These are phyloP conservation scores for Candida saitoana DNA, from an alignment of 805 yeast genomes.

Conservation along the genomic window DNA sequence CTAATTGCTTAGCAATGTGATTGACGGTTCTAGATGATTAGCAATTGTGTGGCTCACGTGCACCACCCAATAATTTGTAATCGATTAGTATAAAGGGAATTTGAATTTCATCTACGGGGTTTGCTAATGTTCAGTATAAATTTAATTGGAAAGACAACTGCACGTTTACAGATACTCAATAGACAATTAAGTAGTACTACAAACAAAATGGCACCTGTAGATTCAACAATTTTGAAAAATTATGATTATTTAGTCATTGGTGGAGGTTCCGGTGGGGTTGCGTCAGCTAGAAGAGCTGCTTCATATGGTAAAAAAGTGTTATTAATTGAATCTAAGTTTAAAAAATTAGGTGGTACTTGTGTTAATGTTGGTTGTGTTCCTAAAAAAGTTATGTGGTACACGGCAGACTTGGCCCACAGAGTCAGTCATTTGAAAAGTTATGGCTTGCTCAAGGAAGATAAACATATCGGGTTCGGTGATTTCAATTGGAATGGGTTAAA, in stretches of 20 bases:
- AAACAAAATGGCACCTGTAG: constrained; percentile 51
- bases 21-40: not conserved
- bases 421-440: constrained; percentile 74
- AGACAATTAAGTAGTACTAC: constrained; percentile 23
- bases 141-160: not conserved
- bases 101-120: not conserved
- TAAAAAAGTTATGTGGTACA: constrained; percentile 98
- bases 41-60: not conserved
- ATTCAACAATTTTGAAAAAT: constrained; percentile 40
- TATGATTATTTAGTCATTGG: constrained; percentile 94
- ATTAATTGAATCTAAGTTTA: constrained; percentile 68
- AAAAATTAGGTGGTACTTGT: constrained; percentile 90
- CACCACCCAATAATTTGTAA: not conserved
- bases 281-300: constrained; percentile 97
- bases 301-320: constrained; percentile 85
- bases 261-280: constrained; percentile 99
- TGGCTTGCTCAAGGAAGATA: constrained; percentile 62
- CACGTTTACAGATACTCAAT: constrained; percentile 6
- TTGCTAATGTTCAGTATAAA: not conserved
- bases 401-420: constrained; percentile 81
- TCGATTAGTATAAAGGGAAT: not conserved
- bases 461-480: constrained; percentile 44
- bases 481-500: constrained; percentile 85
- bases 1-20: not conserved
- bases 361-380: constrained; percentile 99